These are phyloP conservation scores for Lactifluus echinatus DNA, from an alignment of 768 basidiomycete species.

Conservation along the genomic window DNA sequence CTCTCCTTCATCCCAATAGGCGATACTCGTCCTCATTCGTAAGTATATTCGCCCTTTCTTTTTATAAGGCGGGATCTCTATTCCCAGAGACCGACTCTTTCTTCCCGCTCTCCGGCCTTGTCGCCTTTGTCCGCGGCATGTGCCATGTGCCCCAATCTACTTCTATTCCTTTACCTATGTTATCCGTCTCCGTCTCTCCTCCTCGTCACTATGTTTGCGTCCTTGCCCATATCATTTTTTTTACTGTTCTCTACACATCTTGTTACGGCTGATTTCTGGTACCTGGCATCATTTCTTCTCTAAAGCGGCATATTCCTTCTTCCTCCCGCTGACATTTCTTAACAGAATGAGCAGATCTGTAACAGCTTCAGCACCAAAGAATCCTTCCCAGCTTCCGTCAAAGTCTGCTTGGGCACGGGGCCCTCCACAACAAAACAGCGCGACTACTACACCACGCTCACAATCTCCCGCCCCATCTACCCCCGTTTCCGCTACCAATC, in stretches of 20 bases:
- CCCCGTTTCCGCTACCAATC: constrained; percentile 31
- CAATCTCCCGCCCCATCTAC: constrained; percentile 54
- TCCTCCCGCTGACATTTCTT: neutral
- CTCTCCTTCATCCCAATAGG: constrained; percentile 13
- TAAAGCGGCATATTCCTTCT: neutral
- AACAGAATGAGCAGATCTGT: constrained; percentile 91
- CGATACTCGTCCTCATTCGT: constrained; percentile 20
- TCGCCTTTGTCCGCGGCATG: neutral
- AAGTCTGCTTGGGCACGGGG: constrained; percentile 90
- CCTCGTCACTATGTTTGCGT: neutral
- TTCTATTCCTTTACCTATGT: neutral
- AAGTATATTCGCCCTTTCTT: neutral
- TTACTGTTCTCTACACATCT: neutral
- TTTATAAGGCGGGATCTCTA: neutral
- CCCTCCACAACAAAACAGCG: constrained; percentile 56
- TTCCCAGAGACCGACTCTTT: neutral
- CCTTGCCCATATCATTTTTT: neutral
- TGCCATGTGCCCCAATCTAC: neutral
- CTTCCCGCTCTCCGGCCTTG: neutral
- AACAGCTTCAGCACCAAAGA: constrained; percentile 63
- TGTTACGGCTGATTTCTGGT: neutral
- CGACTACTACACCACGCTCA: constrained; percentile 54
- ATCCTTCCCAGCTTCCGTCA: constrained; percentile 60
- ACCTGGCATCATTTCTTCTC: neutral
- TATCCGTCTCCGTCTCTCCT: neutral